Percentiles rank a stretch among this genome's conserved stretches.
These are phyloP conservation scores for Cryphonectria naterciae DNA, from an alignment of 2,329 filamentous ascomycete species.

Conservation along the genomic window DNA sequence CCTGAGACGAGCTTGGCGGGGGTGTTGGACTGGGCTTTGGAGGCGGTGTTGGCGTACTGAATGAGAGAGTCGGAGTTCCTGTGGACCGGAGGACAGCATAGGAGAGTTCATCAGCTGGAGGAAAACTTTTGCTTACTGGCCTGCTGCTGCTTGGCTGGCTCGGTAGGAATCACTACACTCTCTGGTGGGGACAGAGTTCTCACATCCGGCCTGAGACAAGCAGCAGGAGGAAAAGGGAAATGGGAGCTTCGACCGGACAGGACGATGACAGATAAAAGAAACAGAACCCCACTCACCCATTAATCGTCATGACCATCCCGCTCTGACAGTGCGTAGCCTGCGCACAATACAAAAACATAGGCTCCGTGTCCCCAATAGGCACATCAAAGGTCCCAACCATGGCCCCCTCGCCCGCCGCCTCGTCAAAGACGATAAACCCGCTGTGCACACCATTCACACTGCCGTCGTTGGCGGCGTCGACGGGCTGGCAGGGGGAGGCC, in stretches of 20 bases:
- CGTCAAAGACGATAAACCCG: slow-evolving; percentile 45
- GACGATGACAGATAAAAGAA: too few species aligned
- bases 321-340: slow-evolving; percentile 52
- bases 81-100: background rate
- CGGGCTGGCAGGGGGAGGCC: slow-evolving; percentile 43
- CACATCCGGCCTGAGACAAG: background rate
- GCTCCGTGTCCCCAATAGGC: slow-evolving; percentile 46
- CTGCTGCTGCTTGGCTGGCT: background rate
- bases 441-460: slow-evolving; percentile 42
- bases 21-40: background rate
- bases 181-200: too few species aligned
- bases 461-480: slow-evolving; percentile 38
- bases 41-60: slow-evolving; percentile 17
- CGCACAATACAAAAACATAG: slow-evolving; percentile 57
- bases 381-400: slow-evolving; percentile 52
- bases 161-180: background rate
- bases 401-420: slow-evolving; percentile 37
- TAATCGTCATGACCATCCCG: slow-evolving; percentile 57
- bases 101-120: background rate
- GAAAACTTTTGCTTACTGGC: background rate
- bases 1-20: slow-evolving; percentile 14
- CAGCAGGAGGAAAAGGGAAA: background rate
- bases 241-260: too few species aligned
- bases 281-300: slow-evolving; percentile 33
- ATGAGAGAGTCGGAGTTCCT: slow-evolving; percentile 14